Percentiles rank a stretch among this genome's conserved stretches.
phyloP scores from a whole-genome alignment of 805 yeast genomes.

The Cyberlindnera bimundalis region DNA sequence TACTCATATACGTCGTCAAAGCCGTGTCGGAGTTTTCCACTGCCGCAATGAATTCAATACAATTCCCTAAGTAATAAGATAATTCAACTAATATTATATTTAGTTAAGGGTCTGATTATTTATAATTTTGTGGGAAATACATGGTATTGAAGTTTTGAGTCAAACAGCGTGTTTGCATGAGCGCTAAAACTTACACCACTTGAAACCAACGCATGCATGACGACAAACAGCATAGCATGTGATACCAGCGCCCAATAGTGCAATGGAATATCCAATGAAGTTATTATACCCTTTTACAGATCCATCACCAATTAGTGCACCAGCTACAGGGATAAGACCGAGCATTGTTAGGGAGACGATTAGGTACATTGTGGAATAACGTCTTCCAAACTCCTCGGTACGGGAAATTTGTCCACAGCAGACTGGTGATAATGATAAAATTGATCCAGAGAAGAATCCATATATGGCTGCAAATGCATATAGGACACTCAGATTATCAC shows the following conservation, averaged over 20 bases:
- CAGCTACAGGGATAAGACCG: constrained; percentile 47
- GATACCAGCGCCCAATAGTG: constrained; percentile 15
- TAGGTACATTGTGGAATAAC: constrained; percentile 56
- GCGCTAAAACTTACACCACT: constrained; percentile 13
- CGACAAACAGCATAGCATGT: constrained; percentile 17
- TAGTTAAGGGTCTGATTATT: too few species aligned
- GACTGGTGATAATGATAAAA: constrained; percentile 53
- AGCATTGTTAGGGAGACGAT: constrained; percentile 52
- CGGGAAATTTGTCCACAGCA: constrained; percentile 57
- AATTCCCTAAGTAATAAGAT: too few species aligned
- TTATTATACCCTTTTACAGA: constrained; percentile 12
- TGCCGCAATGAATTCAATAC: too few species aligned
- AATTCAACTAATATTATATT: too few species aligned
- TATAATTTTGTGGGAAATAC: not conserved
- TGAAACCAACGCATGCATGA: constrained; percentile 18
- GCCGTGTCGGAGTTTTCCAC: too few species aligned
- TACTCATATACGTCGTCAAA: too few species aligned
- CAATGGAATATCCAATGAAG: constrained; percentile 18
- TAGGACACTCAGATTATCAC: constrained; percentile 31
- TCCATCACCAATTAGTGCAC: constrained; percentile 41
- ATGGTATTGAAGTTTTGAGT: not conserved
- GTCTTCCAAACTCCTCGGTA: constrained; percentile 48
- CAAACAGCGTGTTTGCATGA: too few species aligned
- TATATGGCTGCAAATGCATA: constrained; percentile 45
- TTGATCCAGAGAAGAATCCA: constrained; percentile 54